Evolutionary conservation across 2,329 filamentous ascomycete species (phyloP).

Genomic region (Nannizzia gypsea): DNA sequence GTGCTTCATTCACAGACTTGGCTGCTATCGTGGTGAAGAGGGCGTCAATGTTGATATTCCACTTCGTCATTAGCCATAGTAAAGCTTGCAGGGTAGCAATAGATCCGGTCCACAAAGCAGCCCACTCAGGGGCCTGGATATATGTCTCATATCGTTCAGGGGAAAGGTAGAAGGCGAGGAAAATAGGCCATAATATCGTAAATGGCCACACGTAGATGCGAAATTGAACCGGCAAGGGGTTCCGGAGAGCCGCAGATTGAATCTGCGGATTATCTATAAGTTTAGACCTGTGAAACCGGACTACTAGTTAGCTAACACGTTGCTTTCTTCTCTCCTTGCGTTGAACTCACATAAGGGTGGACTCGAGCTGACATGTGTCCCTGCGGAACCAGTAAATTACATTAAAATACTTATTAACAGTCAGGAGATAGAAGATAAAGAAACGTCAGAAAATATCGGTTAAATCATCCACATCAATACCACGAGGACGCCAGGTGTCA

Average conservation of each 20-base stretch:
- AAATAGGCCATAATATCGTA: constrained; percentile 78
- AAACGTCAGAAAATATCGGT: neutral
- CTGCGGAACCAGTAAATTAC: neutral
- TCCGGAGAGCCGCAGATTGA: constrained; percentile 73
- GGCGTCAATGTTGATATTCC: constrained; percentile 80
- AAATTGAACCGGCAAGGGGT: constrained; percentile 66
- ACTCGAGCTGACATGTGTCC: neutral
- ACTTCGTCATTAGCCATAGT: constrained; percentile 91
- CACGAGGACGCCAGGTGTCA: neutral
- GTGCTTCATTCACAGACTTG: constrained; percentile 57
- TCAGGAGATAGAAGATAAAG: neutral
- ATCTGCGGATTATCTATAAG: constrained; percentile 91
- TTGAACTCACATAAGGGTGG: neutral
- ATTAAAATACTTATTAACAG: constrained; percentile 3
- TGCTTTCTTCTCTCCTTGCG: no score
- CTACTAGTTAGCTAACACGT: neutral
- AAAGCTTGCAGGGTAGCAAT: constrained; percentile 83
- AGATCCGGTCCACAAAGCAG: constrained; percentile 80
- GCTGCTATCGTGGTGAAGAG: constrained; percentile 68
- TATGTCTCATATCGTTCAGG: constrained; percentile 77
- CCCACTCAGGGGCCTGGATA: constrained; percentile 94
- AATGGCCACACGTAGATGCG: constrained; percentile 94
- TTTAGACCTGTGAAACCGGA: constrained; percentile 47
- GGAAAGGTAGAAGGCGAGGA: constrained; percentile 76
- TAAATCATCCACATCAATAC: neutral